Conservation (phyloP, 2,329 filamentous ascomycete species). For the Penicillium glabrum region DNA sequence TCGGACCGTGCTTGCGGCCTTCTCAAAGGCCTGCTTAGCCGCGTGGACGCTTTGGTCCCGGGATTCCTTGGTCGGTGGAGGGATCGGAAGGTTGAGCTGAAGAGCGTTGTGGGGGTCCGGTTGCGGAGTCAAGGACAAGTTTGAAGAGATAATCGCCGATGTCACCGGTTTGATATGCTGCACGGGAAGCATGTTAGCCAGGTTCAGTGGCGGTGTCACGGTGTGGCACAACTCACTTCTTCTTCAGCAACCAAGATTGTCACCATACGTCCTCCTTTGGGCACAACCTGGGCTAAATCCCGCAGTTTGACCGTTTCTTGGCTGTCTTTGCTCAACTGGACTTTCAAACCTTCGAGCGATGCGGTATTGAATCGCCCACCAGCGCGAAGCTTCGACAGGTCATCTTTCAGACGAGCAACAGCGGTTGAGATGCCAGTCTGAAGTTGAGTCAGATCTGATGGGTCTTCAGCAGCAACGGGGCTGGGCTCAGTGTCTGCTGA, state of each 20-base stretch:
- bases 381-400: constrained; percentile 61
- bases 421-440: constrained; percentile 57
- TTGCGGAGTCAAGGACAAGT: constrained; percentile 45
- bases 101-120: constrained; percentile 44
- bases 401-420: constrained; percentile 58
- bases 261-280: constrained; percentile 60
- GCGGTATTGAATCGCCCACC: constrained; percentile 65
- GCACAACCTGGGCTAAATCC: constrained; percentile 67
- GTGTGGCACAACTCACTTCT: constrained; percentile 48
- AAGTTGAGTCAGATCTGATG: constrained; percentile 61
- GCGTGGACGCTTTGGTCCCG: constrained; percentile 40
- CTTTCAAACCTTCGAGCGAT: constrained; percentile 59
- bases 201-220: background rate
- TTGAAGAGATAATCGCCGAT: constrained; percentile 43
- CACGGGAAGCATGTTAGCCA: constrained; percentile 14
- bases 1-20: constrained; percentile 39
- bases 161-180: constrained; percentile 48
- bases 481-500: constrained; percentile 33
- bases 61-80: constrained; percentile 49
- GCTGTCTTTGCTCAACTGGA: constrained; percentile 55
- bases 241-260: constrained; percentile 65
- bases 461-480: constrained; percentile 47
- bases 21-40: constrained; percentile 46
- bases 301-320: constrained; percentile 56
- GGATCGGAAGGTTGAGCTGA: constrained; percentile 47